Percentiles rank a stretch among this genome's conserved stretches.
Conservation (phyloP, 257 asterid species). For the Nicotiana obtusifolia region DNA sequence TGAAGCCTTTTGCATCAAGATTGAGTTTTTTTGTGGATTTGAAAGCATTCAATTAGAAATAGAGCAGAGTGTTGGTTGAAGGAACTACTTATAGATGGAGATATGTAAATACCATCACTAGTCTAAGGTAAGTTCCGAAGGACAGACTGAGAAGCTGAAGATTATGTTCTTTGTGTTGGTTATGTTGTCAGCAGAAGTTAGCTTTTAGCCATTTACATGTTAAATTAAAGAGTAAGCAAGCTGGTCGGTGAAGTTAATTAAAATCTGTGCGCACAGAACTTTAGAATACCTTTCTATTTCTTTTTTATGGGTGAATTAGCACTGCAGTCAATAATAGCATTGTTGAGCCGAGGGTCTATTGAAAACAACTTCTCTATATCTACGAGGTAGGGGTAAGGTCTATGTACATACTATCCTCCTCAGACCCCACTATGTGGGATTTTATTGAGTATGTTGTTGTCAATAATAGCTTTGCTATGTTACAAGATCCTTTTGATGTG, state of each 20-base stretch:
- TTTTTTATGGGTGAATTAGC: background rate
- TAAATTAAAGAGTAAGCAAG: background rate
- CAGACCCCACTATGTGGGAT: too few species aligned
- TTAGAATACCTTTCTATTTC: background rate
- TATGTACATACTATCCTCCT: too few species aligned
- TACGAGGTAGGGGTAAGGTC: too few species aligned
- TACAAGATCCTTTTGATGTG: background rate
- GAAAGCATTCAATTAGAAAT: too few species aligned
- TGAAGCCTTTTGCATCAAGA: background rate
- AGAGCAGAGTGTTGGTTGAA: background rate
- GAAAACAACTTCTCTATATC: too few species aligned
- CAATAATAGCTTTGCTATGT: background rate
- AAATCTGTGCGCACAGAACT: background rate
- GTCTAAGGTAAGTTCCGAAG: background rate
- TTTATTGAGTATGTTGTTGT: too few species aligned
- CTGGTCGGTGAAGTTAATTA: background rate
- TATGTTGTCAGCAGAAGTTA: background rate
- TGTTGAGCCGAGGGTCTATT: too few species aligned
- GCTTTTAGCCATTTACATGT: background rate
- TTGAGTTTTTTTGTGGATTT: background rate
- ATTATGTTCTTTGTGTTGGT: background rate
- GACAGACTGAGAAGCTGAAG: background rate
- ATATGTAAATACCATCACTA: background rate
- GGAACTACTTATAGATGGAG: background rate
- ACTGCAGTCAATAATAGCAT: background rate